These are phyloP conservation scores for Calonectria pteridis DNA, from an alignment of 2,329 filamentous ascomycete species.

Conservation along the genomic window DNA sequence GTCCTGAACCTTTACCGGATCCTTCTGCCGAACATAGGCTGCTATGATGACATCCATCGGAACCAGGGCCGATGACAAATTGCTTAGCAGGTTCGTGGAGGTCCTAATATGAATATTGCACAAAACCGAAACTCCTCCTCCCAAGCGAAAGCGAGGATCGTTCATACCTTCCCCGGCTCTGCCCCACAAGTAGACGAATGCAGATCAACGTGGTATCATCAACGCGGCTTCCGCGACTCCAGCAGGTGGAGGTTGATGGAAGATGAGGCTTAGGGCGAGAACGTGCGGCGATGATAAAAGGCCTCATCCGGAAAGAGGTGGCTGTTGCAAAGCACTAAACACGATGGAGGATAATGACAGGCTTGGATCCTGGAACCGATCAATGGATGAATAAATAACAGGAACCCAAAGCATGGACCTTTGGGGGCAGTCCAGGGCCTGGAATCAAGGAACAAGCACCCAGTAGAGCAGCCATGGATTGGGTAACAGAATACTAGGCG, in stretches of 20 bases:
- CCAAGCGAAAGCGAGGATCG: background rate
- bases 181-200: constrained; percentile 31
- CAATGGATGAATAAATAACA: constrained; percentile 4
- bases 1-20: constrained; percentile 12
- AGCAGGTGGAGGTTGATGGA: constrained; percentile 9
- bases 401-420: background rate
- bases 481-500: constrained; percentile 15
- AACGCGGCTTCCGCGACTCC: constrained; percentile 27
- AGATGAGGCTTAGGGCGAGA: constrained; percentile 34
- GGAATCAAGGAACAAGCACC: constrained; percentile 10
- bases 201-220: constrained; percentile 31
- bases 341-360: constrained; percentile 27
- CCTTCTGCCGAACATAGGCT: constrained; percentile 5
- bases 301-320: constrained; percentile 38
- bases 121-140: background rate
- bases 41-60: background rate
- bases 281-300: constrained; percentile 27
- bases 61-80: background rate
- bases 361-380: background rate
- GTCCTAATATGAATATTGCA: background rate
- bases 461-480: constrained; percentile 24
- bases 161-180: constrained; percentile 27
- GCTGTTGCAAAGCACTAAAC: constrained; percentile 37
- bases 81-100: background rate
- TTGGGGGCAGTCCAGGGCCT: constrained; percentile 8